Conservation (phyloP, 2,329 filamentous ascomycete genomes). For the Chaetomium sp. region DNA sequence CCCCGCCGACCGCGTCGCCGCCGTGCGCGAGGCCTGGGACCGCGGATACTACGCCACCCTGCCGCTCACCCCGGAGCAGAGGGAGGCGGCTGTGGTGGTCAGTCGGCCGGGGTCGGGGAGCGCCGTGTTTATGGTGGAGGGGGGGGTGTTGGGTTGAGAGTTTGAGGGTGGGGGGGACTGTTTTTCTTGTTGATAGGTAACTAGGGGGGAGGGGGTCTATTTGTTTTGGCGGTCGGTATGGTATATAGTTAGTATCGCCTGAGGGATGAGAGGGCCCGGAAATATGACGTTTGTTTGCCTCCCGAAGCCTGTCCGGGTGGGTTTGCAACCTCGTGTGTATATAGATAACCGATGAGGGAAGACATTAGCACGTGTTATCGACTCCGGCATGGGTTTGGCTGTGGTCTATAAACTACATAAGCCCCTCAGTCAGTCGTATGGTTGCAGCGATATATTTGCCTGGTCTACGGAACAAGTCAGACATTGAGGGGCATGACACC, state of each 20-base stretch:
- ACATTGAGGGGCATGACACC: background rate
- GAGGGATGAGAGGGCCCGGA: too few relatives aligned
- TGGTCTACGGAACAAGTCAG: background rate
- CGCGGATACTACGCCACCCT: conserved; percentile 79
- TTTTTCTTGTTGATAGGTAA: background rate
- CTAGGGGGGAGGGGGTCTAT: too few relatives aligned
- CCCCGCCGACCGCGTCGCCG: conserved; percentile 76
- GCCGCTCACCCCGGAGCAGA: conserved; percentile 67
- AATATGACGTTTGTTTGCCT: too few relatives aligned
- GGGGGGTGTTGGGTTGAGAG: conserved; percentile 4
- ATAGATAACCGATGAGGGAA: too few relatives aligned
- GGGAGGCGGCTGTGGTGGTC: conserved; percentile 79
- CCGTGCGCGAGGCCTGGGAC: conserved; percentile 75
- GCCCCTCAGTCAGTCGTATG: too few relatives aligned
- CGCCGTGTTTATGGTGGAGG: conserved; percentile 50
- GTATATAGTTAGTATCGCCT: background rate
- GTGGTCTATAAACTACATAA: background rate
- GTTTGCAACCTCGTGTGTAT: too few relatives aligned
- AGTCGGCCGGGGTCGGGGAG: conserved; percentile 82
- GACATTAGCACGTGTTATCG: too few relatives aligned
- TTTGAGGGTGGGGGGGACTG: background rate
- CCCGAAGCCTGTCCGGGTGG: too few relatives aligned
- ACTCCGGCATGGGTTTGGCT: background rate
- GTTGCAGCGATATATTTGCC: background rate
- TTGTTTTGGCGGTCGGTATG: background rate